A percentile compares a stretch with the other conserved stretches of the same genome.
Evolutionary conservation across 1,284 basidiomycete species (phyloP).

Genomic region (Apiotrichum gracile): DNA sequence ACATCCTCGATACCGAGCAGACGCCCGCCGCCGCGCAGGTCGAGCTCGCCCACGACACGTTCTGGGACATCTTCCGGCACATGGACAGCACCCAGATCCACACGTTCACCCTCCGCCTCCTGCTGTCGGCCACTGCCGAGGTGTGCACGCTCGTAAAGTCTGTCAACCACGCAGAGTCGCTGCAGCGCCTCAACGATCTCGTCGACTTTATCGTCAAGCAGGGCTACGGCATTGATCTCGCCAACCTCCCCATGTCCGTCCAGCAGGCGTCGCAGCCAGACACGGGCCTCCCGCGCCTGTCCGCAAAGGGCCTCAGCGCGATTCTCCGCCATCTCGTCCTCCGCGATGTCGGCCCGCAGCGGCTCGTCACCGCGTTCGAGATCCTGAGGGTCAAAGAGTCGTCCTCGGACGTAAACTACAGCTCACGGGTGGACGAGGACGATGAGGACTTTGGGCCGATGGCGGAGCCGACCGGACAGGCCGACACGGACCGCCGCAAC

Average conservation of each 20-base stretch:
- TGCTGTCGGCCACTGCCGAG: constrained; percentile 5
- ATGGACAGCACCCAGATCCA: constrained; percentile 4
- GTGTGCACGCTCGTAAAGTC: not conserved
- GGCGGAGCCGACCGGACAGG: too few species aligned
- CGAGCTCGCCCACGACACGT: constrained; percentile 5
- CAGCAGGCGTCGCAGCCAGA: not conserved
- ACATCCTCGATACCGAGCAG: not conserved
- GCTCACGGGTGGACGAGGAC: constrained; percentile 5
- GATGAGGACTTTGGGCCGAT: constrained; percentile 10
- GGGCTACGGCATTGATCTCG: constrained; percentile 15
- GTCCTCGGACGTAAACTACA: not conserved
- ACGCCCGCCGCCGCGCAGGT: not conserved
- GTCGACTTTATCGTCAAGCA: constrained; percentile 8
- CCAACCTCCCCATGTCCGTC: constrained; percentile 10
- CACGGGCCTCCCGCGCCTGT: not conserved
- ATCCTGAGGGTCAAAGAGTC: constrained; percentile 4
- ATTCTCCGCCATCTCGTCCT: constrained; percentile 4
- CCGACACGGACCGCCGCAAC: not conserved
- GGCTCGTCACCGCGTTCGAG: constrained; percentile 11
- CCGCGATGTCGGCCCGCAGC: constrained; percentile 1
- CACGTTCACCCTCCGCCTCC: constrained; percentile 8
- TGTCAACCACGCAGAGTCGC: not conserved
- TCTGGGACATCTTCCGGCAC: constrained; percentile 13
- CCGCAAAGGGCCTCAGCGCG: constrained; percentile 6
- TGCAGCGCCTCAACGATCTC: not conserved